These are phyloP conservation scores for Pyrenochaeta sp. DNA, from an alignment of 2,329 filamentous ascomycete species.

Conservation along the genomic window DNA sequence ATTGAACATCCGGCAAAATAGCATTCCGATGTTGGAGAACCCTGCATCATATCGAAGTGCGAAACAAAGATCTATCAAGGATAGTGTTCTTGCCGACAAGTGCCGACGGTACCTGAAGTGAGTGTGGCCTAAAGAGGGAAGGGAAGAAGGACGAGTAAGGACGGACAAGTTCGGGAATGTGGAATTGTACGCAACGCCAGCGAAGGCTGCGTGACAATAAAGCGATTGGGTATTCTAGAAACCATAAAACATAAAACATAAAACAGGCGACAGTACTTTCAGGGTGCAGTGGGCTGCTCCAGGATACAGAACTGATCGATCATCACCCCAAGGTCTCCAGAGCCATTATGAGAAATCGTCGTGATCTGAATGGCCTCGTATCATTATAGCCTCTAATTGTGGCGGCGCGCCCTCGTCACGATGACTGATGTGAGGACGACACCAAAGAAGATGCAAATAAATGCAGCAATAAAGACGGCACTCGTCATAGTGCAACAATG, in stretches of 20 bases:
- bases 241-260: background rate
- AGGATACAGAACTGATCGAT: no score
- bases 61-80: background rate
- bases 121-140: background rate
- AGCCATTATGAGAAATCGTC: no score
- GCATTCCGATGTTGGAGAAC: constrained; percentile 8
- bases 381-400: no score
- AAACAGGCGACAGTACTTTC: no score
- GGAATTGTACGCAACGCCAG: background rate
- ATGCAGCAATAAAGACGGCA: constrained; percentile 26
- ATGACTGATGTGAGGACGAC: constrained; percentile 15
- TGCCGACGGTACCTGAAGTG: background rate
- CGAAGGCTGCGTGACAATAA: background rate
- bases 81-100: constrained; percentile 1
- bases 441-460: constrained; percentile 28
- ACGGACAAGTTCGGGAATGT: background rate
- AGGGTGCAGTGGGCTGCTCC: no score
- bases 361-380: no score
- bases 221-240: background rate
- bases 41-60: constrained; percentile 3
- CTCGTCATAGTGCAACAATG: constrained; percentile 37
- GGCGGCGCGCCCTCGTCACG: constrained; percentile 5
- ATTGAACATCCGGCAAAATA: constrained; percentile 9
- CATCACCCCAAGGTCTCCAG: background rate
- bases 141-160: background rate